phyloP scores from a whole-genome alignment of 495 filamentous ascomycete genomes.

The Echria macrotheca region DNA sequence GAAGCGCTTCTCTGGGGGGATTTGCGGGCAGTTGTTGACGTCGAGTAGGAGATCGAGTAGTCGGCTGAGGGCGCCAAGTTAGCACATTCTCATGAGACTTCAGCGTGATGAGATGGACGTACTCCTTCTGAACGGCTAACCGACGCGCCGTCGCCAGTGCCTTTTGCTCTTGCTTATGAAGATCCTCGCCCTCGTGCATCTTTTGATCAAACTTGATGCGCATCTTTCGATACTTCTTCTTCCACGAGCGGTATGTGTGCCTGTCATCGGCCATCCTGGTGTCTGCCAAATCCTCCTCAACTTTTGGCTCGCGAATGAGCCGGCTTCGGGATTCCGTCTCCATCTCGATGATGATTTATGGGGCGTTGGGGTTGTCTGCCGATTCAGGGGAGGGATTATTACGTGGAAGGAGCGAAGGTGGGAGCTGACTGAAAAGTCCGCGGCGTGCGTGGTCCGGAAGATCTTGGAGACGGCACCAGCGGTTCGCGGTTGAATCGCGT shows the following conservation, averaged over 20 bases:
- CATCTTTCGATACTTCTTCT: constrained; percentile 96
- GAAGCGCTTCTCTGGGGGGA: constrained; percentile 69
- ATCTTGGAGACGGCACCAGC: too few species aligned
- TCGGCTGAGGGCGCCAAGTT: constrained; percentile 43
- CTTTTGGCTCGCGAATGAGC: constrained; percentile 21
- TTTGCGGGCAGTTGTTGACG: constrained; percentile 71
- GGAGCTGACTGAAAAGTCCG: too few species aligned
- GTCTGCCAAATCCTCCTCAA: constrained; percentile 31
- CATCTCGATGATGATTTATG: neutral
- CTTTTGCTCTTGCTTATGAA: constrained; percentile 72
- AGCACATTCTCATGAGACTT: constrained; percentile 8
- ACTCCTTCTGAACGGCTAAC: constrained; percentile 82
- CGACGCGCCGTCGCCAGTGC: constrained; percentile 69
- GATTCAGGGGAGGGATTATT: too few species aligned
- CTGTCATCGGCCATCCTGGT: constrained; percentile 30
- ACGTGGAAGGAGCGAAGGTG: too few species aligned
- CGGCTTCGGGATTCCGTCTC: constrained; percentile 22
- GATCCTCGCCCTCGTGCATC: constrained; percentile 70
- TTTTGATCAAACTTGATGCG: constrained; percentile 76
- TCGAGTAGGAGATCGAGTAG: constrained; percentile 81
- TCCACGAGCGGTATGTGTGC: constrained; percentile 45
- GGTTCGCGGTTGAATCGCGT: constrained; percentile 9
- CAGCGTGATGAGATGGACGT: constrained; percentile 14
- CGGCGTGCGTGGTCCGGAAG: too few species aligned
- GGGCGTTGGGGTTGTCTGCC: neutral